Percentiles rank a stretch among this genome's conserved stretches.
These are phyloP conservation scores for Talaromyces sp. DNA, from an alignment of 2,329 filamentous ascomycete genomes.

Conservation along the genomic window DNA sequence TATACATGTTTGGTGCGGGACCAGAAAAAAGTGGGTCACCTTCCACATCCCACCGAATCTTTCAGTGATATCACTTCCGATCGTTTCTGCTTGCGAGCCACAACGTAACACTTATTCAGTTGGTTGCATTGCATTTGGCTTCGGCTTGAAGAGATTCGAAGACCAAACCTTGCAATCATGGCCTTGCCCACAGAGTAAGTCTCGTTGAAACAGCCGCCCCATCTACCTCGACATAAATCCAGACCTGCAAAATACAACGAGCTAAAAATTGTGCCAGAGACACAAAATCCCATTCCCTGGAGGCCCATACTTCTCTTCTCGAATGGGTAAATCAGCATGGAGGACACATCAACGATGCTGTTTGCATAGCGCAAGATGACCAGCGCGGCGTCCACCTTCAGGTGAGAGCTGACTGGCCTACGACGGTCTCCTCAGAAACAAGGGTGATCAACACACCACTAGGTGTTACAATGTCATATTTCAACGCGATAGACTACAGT, in stretches of 20 bases:
- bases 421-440: conserved; percentile 32
- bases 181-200: conserved; percentile 37
- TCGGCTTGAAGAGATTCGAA: background rate
- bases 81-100: background rate
- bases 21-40: conserved; percentile 25
- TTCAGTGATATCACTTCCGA: conserved; percentile 20
- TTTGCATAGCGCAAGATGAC: conserved; percentile 37
- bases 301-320: conserved; percentile 33
- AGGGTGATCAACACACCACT: conserved; percentile 41
- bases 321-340: conserved; percentile 37
- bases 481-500: conserved; percentile 35
- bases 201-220: too few relatives aligned
- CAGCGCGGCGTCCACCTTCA: conserved; percentile 40
- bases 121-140: too few relatives aligned
- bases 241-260: background rate
- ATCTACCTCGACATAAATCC: background rate
- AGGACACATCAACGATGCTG: conserved; percentile 35
- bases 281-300: conserved; percentile 19
- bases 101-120: too few relatives aligned
- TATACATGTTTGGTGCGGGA: too few relatives aligned
- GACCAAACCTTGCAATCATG: conserved; percentile 4
- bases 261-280: background rate
- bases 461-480: conserved; percentile 41
- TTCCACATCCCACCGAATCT: conserved; percentile 26
- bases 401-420: conserved; percentile 31